Conservation (phyloP, 176 grass and related monocot genomes). For the Zoysia pacifica region DNA sequence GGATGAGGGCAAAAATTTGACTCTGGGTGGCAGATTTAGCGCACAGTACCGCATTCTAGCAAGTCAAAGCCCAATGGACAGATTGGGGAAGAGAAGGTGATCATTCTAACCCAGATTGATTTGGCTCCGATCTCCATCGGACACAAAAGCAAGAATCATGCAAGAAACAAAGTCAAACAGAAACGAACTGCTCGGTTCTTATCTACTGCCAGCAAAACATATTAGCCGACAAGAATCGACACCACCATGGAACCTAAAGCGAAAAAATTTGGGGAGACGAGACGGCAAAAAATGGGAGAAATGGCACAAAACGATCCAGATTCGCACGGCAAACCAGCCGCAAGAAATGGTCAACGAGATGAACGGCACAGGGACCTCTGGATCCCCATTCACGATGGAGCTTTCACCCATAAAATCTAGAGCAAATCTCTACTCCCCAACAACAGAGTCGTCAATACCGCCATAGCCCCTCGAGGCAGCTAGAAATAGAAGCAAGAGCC, state of each 20-base stretch:
- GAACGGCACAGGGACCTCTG: background rate
- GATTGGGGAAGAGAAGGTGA: background rate
- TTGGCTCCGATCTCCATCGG: background rate
- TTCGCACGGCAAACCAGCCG: slow-evolving; percentile 10
- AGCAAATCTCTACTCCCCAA: slow-evolving; percentile 15
- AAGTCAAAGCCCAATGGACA: slow-evolving; percentile 3
- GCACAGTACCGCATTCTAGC: slow-evolving; percentile 9
- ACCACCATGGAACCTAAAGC: background rate
- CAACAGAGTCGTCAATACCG: background rate
- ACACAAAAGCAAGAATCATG: background rate
- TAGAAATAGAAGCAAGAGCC: background rate
- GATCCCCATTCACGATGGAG: slow-evolving; percentile 16
- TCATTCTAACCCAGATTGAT: background rate
- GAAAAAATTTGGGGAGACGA: background rate
- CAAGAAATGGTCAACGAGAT: background rate
- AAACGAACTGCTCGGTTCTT: background rate
- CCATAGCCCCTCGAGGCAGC: background rate
- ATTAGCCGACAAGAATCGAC: background rate
- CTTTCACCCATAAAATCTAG: background rate
- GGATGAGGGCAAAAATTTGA: slow-evolving; percentile 12
- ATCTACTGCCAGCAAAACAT: background rate
- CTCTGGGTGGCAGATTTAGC: slow-evolving; percentile 24
- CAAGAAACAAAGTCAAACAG: background rate
- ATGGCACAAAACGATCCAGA: background rate
- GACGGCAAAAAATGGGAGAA: background rate